Evolutionary conservation across 805 yeast species (phyloP).

Genomic region (Metschnikowia baotianmanensis): DNA sequence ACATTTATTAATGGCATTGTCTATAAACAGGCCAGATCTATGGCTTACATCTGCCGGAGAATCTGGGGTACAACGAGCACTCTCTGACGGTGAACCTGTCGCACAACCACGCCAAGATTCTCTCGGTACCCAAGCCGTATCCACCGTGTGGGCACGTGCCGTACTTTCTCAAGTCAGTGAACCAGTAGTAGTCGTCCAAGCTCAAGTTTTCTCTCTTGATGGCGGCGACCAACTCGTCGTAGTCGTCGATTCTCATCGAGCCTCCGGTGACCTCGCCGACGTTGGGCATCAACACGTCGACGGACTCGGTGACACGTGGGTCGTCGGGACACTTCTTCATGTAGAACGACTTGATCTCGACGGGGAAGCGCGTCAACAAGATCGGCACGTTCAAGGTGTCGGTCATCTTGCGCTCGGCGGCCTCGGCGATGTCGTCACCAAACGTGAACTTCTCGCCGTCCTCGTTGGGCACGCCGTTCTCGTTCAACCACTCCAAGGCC

Average conservation of each 20-base stretch:
- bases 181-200: constrained; percentile 90
- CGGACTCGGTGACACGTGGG: constrained; percentile 94
- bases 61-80: constrained; percentile 96
- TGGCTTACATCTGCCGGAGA: constrained; percentile 97
- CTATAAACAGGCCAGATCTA: constrained; percentile 26
- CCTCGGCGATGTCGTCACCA: constrained; percentile 99
- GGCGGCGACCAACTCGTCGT: constrained; percentile 83
- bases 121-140: constrained; percentile 97
- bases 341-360: constrained; percentile 95
- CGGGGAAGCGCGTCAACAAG: constrained; percentile 90
- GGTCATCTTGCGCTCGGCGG: constrained; percentile 98
- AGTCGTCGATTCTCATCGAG: constrained; percentile 89
- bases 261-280: constrained; percentile 99
- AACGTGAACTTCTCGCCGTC: constrained; percentile 90
- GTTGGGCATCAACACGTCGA: constrained; percentile 97
- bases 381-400: constrained; percentile 93
- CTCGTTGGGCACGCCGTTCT: constrained; percentile 90
- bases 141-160: constrained; percentile 99
- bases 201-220: constrained; percentile 90
- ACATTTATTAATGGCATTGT: neutral
- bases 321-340: constrained; percentile 92
- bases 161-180: constrained; percentile 89
- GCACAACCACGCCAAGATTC: constrained; percentile 97
- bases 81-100: constrained; percentile 98
- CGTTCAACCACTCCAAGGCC: constrained; percentile 95